Percentiles rank a stretch among this genome's conserved stretches.
phyloP scores from a whole-genome alignment of 208 protist species.

The Trypanosoma avium region DNA sequence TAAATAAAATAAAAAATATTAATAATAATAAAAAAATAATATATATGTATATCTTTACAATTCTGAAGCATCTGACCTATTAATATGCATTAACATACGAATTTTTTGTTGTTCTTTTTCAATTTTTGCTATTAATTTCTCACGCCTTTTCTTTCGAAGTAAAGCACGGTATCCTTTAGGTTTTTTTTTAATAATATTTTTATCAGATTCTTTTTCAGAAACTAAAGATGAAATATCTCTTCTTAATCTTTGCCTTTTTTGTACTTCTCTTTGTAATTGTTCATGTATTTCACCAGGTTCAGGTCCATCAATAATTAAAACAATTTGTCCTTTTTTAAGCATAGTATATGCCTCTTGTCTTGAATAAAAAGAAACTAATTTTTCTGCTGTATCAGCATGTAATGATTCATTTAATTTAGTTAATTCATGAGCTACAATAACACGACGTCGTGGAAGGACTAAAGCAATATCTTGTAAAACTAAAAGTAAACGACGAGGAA shows the following conservation, averaged over 20 bases:
- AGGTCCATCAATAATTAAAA: constrained; percentile 77
- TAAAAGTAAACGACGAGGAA: constrained; percentile 73
- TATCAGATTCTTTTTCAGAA: neutral
- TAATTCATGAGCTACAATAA: constrained; percentile 84
- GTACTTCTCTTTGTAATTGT: constrained; percentile 52
- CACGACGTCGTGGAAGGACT: constrained; percentile 63
- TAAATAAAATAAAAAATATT: constrained; percentile 25
- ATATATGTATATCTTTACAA: constrained; percentile 7
- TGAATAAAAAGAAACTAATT: constrained; percentile 73
- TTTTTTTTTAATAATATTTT: constrained; percentile 1
- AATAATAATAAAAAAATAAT: constrained; percentile 20
- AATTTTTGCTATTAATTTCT: constrained; percentile 61
- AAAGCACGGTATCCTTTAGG: constrained; percentile 17
- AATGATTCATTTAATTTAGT: constrained; percentile 91
- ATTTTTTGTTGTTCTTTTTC: constrained; percentile 79
- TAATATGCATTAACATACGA: constrained; percentile 53
- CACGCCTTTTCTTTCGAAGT: constrained; percentile 25
- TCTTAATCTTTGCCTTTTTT: constrained; percentile 59
- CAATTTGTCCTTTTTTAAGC: constrained; percentile 79
- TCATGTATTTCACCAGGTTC: constrained; percentile 57
- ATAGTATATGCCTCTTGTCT: constrained; percentile 65
- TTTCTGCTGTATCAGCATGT: constrained; percentile 78
- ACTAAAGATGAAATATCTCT: constrained; percentile 43
- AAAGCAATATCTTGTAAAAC: constrained; percentile 85
- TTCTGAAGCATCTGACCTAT: constrained; percentile 41